Conservation (phyloP, 2,329 filamentous ascomycete species). For the Penicillium sp. region DNA sequence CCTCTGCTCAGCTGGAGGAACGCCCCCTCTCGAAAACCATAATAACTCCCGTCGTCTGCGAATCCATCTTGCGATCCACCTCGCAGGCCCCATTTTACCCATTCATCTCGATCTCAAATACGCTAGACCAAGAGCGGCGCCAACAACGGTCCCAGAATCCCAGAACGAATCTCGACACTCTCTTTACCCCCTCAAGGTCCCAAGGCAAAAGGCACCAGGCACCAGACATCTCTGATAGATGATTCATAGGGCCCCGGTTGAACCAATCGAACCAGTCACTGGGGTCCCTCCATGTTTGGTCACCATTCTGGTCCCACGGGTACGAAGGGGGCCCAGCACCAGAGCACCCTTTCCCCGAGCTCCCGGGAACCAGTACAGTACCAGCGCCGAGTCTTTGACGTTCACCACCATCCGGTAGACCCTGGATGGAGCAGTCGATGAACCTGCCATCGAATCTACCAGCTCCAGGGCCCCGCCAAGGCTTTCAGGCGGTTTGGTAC, state of each 20-base stretch:
- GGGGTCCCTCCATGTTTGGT: not conserved
- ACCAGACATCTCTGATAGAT: conserved; percentile 16
- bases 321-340: not conserved
- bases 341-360: not conserved
- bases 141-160: not conserved
- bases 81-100: not conserved
- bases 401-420: conserved; percentile 16
- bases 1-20: not conserved
- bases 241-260: conserved; percentile 17
- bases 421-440: conserved; percentile 4
- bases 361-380: not conserved
- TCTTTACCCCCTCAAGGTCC: not conserved
- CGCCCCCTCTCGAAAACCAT: not conserved
- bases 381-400: conserved; percentile 20
- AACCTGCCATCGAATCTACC: not conserved
- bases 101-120: not conserved
- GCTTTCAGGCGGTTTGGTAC: conserved; percentile 9
- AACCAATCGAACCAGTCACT: not conserved
- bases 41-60: not conserved
- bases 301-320: not conserved
- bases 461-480: conserved; percentile 3
- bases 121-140: conserved; percentile 7
- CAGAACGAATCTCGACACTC: not conserved
- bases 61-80: not conserved
- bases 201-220: conserved; percentile 26